Base-by-base conservation (phyloP, 1,284 basidiomycete genomes). In the Moesziomyces sp. region DNA sequence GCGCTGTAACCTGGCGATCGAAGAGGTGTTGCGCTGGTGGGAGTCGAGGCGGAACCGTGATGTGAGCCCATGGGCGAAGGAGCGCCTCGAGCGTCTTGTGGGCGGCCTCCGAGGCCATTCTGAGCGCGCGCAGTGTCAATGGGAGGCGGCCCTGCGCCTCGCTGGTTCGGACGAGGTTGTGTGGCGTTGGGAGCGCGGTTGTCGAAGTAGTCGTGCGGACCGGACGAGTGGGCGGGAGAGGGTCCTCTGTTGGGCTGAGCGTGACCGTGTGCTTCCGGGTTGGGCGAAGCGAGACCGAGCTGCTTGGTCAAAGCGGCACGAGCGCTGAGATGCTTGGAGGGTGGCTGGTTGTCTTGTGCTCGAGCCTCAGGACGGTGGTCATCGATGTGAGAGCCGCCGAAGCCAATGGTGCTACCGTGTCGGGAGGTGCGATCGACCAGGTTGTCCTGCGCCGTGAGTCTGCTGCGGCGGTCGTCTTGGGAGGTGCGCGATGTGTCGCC, bases 331-430 rank as follows among this genome's bases (percentile, higher is more conserved):
- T 56, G 48, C n/a, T 68, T 57, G 35, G 60, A 24, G 4, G 34
- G 46, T 28, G 54, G 21, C 26, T 13, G 47, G 11, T 24, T 64
- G 26, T 10, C 43, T 38, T 10, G 55, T 34, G 18, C n/a, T 42
- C 11, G 66, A 30, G 14, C 16, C 0, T 16, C 38, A 18, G 55
- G 21, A 24, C 16, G 13, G 5, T 43, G 30, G 18, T 14, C 26
- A 8, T 68, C 45, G 21, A 44, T 19, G 21, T 54, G 52, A 18
- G 46, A 46, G 18, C 54, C 61, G 34, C 43, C 58, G 34, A 78
- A 78, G 47, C 73, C 71, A 42, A 78, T 78, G 35, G 70, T 71
- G 56, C 74, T 77, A 43, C 77, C 77, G 44, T 76, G 71, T 24
- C 77, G 65, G 7, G 66, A 74, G 1, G 58, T 61, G 30, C 67